phyloP scores from a whole-genome alignment of 306 rosid species.

The Trifolium dubium region DNA sequence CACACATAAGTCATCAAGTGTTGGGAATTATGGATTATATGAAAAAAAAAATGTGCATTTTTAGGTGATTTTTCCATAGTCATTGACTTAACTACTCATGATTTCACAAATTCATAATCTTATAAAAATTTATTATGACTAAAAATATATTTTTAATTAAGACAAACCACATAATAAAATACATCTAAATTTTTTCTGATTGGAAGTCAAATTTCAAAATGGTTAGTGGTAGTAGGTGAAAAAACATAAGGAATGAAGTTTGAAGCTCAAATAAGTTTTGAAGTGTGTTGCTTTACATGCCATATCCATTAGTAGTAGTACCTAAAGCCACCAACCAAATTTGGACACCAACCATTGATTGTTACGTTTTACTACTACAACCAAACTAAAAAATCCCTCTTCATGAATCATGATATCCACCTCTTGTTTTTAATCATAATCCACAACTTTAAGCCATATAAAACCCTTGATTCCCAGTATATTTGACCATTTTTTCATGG shows the following conservation, averaged over 20 bases:
- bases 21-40: neutral
- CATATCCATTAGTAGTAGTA: neutral
- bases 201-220: neutral
- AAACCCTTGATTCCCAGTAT: neutral
- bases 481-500: neutral
- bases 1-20: neutral
- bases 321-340: conserved; percentile 38
- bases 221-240: conserved; percentile 25
- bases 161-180: too few species aligned
- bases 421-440: neutral
- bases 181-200: too few species aligned
- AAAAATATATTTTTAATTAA: too few species aligned
- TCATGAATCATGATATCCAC: neutral
- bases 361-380: conserved; percentile 45
- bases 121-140: too few species aligned
- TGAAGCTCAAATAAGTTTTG: neutral
- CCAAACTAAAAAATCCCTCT: conserved; percentile 1
- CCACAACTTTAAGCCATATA: neutral
- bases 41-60: too few species aligned
- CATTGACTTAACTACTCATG: too few species aligned
- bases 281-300: conserved; percentile 38
- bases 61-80: too few species aligned
- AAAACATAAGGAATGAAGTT: neutral
- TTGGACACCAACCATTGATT: conserved; percentile 37
- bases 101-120: too few species aligned